phyloP scores from a whole-genome alignment of 768 basidiomycete genomes.

The Exsudoporus frostii region DNA sequence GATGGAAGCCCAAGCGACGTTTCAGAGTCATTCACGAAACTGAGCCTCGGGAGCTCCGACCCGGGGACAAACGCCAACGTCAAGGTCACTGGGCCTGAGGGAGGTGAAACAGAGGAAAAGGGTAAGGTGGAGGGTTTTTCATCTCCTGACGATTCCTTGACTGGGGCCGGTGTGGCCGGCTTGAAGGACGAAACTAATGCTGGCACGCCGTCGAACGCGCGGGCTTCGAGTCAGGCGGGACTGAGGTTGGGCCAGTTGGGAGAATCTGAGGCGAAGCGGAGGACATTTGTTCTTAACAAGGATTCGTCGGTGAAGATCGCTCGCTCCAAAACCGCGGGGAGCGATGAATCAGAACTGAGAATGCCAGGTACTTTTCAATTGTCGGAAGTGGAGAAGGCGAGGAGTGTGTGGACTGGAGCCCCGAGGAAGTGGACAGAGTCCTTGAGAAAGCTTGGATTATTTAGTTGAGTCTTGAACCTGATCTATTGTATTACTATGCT shows the following conservation, averaged over 20 bases:
- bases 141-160: conserved; percentile 19
- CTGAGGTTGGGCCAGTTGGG: background rate
- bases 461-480: conserved; percentile 5
- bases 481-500: background rate
- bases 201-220: conserved; percentile 1
- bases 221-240: background rate
- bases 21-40: conserved; percentile 23
- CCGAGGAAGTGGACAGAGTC: conserved; percentile 20
- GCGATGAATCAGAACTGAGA: conserved; percentile 33
- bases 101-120: conserved; percentile 18
- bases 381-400: conserved; percentile 7
- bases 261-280: conserved; percentile 1
- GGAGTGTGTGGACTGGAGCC: background rate
- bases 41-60: conserved; percentile 29
- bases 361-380: conserved; percentile 56
- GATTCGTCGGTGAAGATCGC: background rate
- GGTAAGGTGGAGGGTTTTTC: conserved; percentile 24
- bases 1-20: conserved; percentile 26
- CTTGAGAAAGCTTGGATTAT: conserved; percentile 26
- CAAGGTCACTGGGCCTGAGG: conserved; percentile 34
- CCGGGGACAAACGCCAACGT: conserved; percentile 43
- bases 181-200: conserved; percentile 10
- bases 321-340: conserved; percentile 5
- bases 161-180: conserved; percentile 12
- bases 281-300: background rate